Conservation (phyloP, 805 yeast species). For the Blastobotrys attinorum region DNA sequence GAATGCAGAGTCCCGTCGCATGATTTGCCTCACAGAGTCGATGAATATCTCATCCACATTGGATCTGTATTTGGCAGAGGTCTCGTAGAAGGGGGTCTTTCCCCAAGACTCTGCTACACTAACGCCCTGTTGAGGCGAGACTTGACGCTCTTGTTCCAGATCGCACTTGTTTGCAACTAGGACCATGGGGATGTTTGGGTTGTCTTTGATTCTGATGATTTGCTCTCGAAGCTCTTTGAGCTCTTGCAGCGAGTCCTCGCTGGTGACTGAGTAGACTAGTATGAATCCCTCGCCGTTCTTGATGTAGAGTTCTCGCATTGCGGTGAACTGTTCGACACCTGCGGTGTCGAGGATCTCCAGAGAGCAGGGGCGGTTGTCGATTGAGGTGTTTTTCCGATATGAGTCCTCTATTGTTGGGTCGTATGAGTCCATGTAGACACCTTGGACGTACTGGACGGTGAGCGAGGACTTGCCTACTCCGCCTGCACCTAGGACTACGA, state of each 20-base stretch:
- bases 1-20: slow-evolving; percentile 50
- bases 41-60: slow-evolving; percentile 87
- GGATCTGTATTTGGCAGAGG: slow-evolving; percentile 84
- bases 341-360: slow-evolving; percentile 88
- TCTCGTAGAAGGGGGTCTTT: slow-evolving; percentile 82
- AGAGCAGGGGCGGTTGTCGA: slow-evolving; percentile 81
- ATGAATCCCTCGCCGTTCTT: slow-evolving; percentile 87
- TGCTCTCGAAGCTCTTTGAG: slow-evolving; percentile 73
- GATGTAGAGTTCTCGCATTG: slow-evolving; percentile 68
- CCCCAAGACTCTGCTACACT: slow-evolving; percentile 82
- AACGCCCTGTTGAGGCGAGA: slow-evolving; percentile 75
- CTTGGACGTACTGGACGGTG: slow-evolving; percentile 88
- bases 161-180: slow-evolving; percentile 90
- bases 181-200: slow-evolving; percentile 73
- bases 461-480: slow-evolving; percentile 95
- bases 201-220: slow-evolving; percentile 74
- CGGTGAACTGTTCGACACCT: slow-evolving; percentile 91
- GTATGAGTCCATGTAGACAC: slow-evolving; percentile 80
- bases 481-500: slow-evolving; percentile 93
- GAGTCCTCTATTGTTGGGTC: slow-evolving; percentile 98
- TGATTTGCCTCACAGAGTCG: slow-evolving; percentile 83
- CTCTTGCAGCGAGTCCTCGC: slow-evolving; percentile 68
- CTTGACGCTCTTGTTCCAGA: slow-evolving; percentile 62
- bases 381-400: slow-evolving; percentile 77
- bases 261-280: slow-evolving; percentile 77